Evolutionary conservation across 257 asterid species (phyloP), one percentile per base, ranked within the genome.

Genomic region (Solanum sejunctum): DNA sequence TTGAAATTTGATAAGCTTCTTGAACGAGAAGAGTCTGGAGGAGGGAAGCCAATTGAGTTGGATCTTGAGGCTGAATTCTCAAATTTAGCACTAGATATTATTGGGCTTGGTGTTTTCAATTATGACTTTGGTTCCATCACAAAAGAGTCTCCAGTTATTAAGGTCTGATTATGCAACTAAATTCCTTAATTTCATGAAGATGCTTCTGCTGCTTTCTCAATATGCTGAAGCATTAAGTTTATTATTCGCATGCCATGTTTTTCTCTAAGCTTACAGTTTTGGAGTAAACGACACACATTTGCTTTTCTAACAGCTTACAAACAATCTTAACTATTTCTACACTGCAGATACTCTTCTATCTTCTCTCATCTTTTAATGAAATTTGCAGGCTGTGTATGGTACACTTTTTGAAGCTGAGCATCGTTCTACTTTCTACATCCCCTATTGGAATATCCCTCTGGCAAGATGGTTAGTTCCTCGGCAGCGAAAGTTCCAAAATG

Each of bases 361-460:
- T 49, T 84, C 71, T 55, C 73, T 67, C 49, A 54, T 47, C 26
- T 67, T 69, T 54, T 11, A 52, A 69, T 26, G 64, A 52, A 78
- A 52, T 61, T 45, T 84, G 85, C 88, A 96, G 99, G 98, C 99
- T 83, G 98, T 96, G 47, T 96, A 96, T 87, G 99, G 99, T 85
- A 96, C 99, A 49, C 94, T 96, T 70, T 95, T 95, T 87, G 99
- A 95, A 92, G 98, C 99, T 70, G 99, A 96, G 90, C 99, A 96
- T 87, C 97, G 99, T 54, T 96, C 99, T 10, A 96, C 98, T 16
- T 96, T 96, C 91, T 96, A 96, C 85, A 89, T 95, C 86, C 99
- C 98, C 82, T 96, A 96, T 87, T 96, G 99, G 99, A 94, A 94
- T 83, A 58, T 96, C 77, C 99, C 98, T 77, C 79, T 96, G 88